These are phyloP conservation scores for Clarireedia monteithiana DNA, from an alignment of 2,329 filamentous ascomycete genomes.

Conservation along the genomic window DNA sequence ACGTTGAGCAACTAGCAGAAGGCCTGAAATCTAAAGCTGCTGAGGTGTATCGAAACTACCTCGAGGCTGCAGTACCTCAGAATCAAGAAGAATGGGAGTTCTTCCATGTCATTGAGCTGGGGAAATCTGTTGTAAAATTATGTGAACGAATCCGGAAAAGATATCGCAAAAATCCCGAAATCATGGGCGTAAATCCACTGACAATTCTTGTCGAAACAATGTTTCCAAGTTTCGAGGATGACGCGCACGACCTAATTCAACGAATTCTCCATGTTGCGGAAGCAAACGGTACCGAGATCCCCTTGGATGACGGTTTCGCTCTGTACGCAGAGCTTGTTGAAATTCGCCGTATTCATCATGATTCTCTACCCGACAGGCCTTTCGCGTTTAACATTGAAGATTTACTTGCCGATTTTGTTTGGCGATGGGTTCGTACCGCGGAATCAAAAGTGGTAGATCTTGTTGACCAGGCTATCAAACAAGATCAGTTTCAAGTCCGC, in stretches of 20 bases:
- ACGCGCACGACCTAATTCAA: constrained; percentile 77
- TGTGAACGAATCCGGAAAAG: constrained; percentile 87
- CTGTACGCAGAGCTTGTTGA: constrained; percentile 83
- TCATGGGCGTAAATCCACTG: constrained; percentile 64
- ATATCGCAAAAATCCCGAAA: constrained; percentile 78
- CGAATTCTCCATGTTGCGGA: constrained; percentile 70
- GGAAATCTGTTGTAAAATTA: constrained; percentile 76
- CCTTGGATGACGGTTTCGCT: constrained; percentile 87
- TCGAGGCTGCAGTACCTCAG: constrained; percentile 73
- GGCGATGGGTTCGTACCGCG: constrained; percentile 83
- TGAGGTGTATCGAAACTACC: constrained; percentile 70
- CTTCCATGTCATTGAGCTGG: constrained; percentile 80
- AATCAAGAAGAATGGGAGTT: constrained; percentile 83
- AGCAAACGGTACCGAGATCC: constrained; percentile 64
- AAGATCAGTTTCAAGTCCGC: constrained; percentile 77
- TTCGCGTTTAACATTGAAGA: constrained; percentile 88
- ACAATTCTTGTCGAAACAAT: constrained; percentile 74
- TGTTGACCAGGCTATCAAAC: constrained; percentile 84
- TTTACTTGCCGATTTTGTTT: constrained; percentile 84
- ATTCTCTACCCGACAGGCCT: constrained; percentile 61
- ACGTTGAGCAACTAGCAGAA: constrained; percentile 62
- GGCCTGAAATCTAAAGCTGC: constrained; percentile 67
- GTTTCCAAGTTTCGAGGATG: constrained; percentile 83
- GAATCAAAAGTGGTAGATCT: constrained; percentile 74
- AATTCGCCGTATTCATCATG: constrained; percentile 72